phyloP scores from a whole-genome alignment of 2,329 filamentous ascomycete genomes.

The Trematosphaeria pertusa region DNA sequence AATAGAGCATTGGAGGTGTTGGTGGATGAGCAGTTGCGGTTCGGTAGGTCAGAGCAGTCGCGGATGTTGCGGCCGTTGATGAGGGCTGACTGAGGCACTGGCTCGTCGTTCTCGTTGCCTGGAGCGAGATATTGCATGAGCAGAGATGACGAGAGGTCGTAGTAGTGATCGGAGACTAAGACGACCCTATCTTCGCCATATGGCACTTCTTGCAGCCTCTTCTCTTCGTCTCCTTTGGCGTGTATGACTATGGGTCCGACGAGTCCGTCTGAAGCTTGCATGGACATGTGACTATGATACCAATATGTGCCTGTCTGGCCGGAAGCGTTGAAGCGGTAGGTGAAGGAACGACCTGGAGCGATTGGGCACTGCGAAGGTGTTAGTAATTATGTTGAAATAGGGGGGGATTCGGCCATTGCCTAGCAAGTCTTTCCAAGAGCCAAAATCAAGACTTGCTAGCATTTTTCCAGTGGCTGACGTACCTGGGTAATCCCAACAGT shows the following conservation, averaged over 20 bases:
- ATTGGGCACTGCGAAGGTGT: constrained; percentile 68
- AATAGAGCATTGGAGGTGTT: constrained; percentile 38
- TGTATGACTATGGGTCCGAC: constrained; percentile 47
- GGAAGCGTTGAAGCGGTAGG: constrained; percentile 44
- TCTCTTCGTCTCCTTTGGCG: constrained; percentile 49
- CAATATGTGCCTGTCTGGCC: constrained; percentile 44
- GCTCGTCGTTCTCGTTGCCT: constrained; percentile 62
- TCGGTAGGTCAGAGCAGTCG: constrained; percentile 46
- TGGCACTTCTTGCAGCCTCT: constrained; percentile 48
- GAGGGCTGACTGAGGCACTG: constrained; percentile 55
- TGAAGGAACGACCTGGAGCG: constrained; percentile 53
- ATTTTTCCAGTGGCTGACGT: no score
- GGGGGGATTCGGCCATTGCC: no score
- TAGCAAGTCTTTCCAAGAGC: no score
- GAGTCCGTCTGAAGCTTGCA: constrained; percentile 53
- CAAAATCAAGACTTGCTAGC: no score
- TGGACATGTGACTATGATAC: constrained; percentile 48
- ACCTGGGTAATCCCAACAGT: constrained; percentile 58
- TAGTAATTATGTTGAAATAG: no score
- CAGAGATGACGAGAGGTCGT: constrained; percentile 59
- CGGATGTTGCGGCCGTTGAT: constrained; percentile 51
- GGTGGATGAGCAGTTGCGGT: constrained; percentile 46
- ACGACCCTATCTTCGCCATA: constrained; percentile 65
- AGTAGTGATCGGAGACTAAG: constrained; percentile 73
- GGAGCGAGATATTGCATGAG: constrained; percentile 62